Percentiles rank a stretch among this genome's conserved stretches.
phyloP scores from a whole-genome alignment of 2,329 filamentous ascomycete genomes.

The Ilyonectria sp. region DNA sequence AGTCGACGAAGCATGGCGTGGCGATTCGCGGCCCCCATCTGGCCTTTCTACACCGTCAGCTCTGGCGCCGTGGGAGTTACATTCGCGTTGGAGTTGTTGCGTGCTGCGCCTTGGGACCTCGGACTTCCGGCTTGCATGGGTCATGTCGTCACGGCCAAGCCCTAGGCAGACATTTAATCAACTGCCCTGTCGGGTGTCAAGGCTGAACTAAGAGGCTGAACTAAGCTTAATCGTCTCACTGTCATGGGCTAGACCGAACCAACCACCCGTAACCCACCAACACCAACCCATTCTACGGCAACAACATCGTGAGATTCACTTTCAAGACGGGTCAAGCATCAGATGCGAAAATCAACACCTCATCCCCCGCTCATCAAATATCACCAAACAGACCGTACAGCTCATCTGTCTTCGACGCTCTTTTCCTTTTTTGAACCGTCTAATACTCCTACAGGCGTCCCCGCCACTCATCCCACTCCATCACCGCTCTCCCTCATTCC shows the following conservation, averaged over 20 bases:
- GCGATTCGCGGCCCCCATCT: constrained; percentile 8
- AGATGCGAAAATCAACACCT: not conserved
- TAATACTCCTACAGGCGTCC: constrained; percentile 20
- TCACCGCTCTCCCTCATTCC: constrained; percentile 53
- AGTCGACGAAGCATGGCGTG: not conserved
- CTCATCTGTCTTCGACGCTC: constrained; percentile 8
- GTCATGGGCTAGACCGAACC: not conserved
- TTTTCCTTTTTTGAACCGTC: constrained; percentile 32
- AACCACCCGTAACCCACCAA: not conserved
- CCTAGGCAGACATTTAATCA: constrained; percentile 31
- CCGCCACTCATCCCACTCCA: not conserved
- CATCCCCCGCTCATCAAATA: not conserved
- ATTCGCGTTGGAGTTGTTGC: constrained; percentile 1
- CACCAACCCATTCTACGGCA: not conserved
- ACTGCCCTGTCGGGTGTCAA: constrained; percentile 10
- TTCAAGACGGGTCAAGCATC: not conserved
- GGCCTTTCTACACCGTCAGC: not conserved
- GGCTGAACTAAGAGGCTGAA: constrained; percentile 31
- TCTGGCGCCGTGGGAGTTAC: not conserved
- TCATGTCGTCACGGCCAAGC: constrained; percentile 22
- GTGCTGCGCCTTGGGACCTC: constrained; percentile 1
- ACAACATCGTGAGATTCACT: not conserved
- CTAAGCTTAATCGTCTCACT: constrained; percentile 24
- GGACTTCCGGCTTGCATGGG: constrained; percentile 12
- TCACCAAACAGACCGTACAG: not conserved